These are phyloP conservation scores for Metarhizium humberi DNA, from an alignment of 2,329 filamentous ascomycete species.

Conservation along the genomic window DNA sequence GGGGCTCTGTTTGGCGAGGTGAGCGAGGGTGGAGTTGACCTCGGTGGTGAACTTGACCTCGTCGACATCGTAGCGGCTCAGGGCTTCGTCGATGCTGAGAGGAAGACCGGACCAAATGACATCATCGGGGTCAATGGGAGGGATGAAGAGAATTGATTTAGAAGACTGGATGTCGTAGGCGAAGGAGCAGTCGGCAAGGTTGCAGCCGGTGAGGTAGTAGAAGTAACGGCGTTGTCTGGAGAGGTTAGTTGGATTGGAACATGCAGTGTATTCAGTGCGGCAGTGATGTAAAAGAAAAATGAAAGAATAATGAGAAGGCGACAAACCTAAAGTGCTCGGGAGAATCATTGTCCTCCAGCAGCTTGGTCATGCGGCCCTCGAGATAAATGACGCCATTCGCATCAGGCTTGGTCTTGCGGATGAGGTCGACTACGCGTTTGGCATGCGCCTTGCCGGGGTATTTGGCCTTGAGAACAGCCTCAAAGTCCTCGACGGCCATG, in stretches of 20 bases:
- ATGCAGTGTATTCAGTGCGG: neutral
- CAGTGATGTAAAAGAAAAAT: neutral
- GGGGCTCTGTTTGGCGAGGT: constrained; percentile 30
- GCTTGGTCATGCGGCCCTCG: constrained; percentile 70
- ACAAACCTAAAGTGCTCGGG: constrained; percentile 66
- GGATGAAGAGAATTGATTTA: constrained; percentile 80
- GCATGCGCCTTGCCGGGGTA: constrained; percentile 85
- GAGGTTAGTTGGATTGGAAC: neutral
- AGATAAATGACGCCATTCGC: constrained; percentile 70
- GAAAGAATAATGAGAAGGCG: neutral
- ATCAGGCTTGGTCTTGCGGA: constrained; percentile 57
- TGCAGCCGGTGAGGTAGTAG: constrained; percentile 85
- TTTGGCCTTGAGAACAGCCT: constrained; percentile 49
- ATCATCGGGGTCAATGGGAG: constrained; percentile 74
- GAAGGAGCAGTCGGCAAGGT: constrained; percentile 69
- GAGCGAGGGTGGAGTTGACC: constrained; percentile 62
- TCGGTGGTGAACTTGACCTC: constrained; percentile 63
- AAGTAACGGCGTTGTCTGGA: constrained; percentile 79
- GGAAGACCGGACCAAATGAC: constrained; percentile 94
- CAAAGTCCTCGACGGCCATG: constrained; percentile 34
- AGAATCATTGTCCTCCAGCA: constrained; percentile 86
- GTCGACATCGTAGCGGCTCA: constrained; percentile 73
- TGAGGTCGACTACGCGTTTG: constrained; percentile 69
- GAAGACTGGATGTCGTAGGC: constrained; percentile 69
- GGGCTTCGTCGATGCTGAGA: constrained; percentile 64